Base-by-base conservation (phyloP, 495 filamentous ascomycete genomes). In the Bacidia gigantensis region DNA sequence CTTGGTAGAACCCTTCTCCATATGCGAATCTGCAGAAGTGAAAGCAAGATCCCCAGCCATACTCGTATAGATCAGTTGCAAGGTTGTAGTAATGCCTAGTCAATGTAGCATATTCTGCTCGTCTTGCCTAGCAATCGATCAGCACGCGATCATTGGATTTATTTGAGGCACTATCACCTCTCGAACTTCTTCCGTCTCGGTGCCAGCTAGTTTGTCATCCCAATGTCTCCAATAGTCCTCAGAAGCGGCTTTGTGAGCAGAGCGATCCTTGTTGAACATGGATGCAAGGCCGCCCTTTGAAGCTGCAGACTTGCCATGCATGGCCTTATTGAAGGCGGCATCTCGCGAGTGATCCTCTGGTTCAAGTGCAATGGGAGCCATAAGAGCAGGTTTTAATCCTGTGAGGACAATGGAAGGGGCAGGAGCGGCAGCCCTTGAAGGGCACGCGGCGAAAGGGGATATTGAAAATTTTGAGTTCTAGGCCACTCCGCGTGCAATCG, bases 211-310 rank as follows among this genome's bases (percentile, higher is more conserved):
- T 73, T 97, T 92, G 74, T 93, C 87, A 71, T 98, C 92, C 85
- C 90, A 98, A 69, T 95, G 94, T 81, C 96, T 98, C 80, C 95
- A 97, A 73, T 98, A 98, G 69, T 97, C 90, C 62, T 96, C 89
- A 29, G 94, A 79, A 46, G 92, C 90, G 46, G 86, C 79, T 71
- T 89, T 80, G 66, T 97, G 86, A 2, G 92, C 88, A 11, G 71
- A 72, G 48, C 74, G 71, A 67, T 90, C 83, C 72, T 98, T 98
- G 60, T 75, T 73, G 51, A 94, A 70, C 83, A 95, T 86, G 55
- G 92, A 85, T 57, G 75, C 69, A 61, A 96, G 77, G 61, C 87
- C 87, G 60, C 81, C 86, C 24, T 71, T 65, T 17, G 80, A 76
- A 59, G 79, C 65, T 40, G 87, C 74, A 18, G 87, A 86, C 61